Evolutionary conservation across 257 asterid genomes (phyloP).

Genomic region (Verbascum thapsus): DNA sequence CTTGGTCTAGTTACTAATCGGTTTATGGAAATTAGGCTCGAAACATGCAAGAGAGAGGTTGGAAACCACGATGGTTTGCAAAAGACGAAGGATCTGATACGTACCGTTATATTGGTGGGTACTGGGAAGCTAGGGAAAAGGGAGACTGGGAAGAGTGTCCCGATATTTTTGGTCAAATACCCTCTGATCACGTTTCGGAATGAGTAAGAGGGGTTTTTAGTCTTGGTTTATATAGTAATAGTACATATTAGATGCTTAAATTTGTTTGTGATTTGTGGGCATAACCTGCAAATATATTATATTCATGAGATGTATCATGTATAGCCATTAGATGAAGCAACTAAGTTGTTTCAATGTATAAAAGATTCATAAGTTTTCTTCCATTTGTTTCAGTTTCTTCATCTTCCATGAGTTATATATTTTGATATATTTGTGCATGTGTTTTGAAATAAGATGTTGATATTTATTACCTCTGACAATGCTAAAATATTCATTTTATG

Average conservation of each 20-base stretch:
- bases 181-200: slow-evolving; percentile 56
- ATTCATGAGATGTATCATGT: slow-evolving; percentile 27
- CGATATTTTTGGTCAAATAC: slow-evolving; percentile 79
- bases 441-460: too few species aligned
- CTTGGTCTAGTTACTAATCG: slow-evolving; percentile 7
- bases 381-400: neutral
- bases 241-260: slow-evolving; percentile 16
- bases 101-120: slow-evolving; percentile 75
- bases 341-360: slow-evolving; percentile 24
- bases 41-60: slow-evolving; percentile 93
- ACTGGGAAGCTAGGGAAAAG: slow-evolving; percentile 91
- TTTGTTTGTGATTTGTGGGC: slow-evolving; percentile 22
- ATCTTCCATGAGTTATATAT: neutral
- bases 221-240: neutral
- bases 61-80: slow-evolving; percentile 90
- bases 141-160: slow-evolving; percentile 89
- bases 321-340: slow-evolving; percentile 34
- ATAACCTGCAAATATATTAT: slow-evolving; percentile 14
- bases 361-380: neutral
- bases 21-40: slow-evolving; percentile 58
- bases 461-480: too few species aligned
- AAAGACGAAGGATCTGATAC: slow-evolving; percentile 55
- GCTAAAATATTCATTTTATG: too few species aligned
- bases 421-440: too few species aligned
- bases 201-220: slow-evolving; percentile 31